Conservation (phyloP, 2,329 filamentous ascomycete genomes). For the Sarocladium strictum region DNA sequence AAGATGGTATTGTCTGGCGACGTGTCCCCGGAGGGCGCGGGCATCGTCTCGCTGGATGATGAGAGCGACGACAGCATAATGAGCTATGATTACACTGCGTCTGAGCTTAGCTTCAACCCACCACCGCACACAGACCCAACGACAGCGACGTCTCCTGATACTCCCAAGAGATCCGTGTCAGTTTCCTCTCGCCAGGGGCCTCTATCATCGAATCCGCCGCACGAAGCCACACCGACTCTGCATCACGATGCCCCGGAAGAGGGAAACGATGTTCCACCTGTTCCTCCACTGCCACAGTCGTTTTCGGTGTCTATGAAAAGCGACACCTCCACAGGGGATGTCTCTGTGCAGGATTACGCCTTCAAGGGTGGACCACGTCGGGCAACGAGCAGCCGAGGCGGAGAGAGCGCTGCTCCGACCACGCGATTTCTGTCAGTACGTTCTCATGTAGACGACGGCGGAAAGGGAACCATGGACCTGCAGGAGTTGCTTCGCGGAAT, state of each 20-base stretch:
- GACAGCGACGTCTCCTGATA: conserved; percentile 23
- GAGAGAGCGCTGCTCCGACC: conserved; percentile 23
- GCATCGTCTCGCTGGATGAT: conserved; percentile 33
- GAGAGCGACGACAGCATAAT: conserved; percentile 64
- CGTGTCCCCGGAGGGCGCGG: conserved; percentile 30
- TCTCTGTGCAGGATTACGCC: conserved; percentile 30
- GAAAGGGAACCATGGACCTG: conserved; percentile 34
- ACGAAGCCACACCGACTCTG: conserved; percentile 21
- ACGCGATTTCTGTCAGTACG: conserved; percentile 26
- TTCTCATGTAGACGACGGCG: conserved; percentile 25
- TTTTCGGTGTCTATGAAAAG: conserved; percentile 24
- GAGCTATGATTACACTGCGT: conserved; percentile 63
- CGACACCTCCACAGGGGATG: conserved; percentile 19
- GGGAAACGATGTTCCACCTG: conserved; percentile 43
- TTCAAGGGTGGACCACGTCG: conserved; percentile 27
- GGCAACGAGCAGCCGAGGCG: conserved; percentile 34
- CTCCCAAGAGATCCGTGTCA: conserved; percentile 26
- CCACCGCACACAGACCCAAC: conserved; percentile 14
- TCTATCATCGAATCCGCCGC: conserved; percentile 36
- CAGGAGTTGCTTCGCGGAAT: conserved; percentile 45
- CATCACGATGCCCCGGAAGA: conserved; percentile 23
- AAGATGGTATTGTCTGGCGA: conserved; percentile 56
- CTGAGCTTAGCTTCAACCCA: conserved; percentile 57
- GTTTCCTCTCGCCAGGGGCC: conserved; percentile 31
- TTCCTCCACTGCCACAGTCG: conserved; percentile 45